phyloP scores from a whole-genome alignment of 352 stramenopile genomes.

The Thraustotheca clavata region DNA sequence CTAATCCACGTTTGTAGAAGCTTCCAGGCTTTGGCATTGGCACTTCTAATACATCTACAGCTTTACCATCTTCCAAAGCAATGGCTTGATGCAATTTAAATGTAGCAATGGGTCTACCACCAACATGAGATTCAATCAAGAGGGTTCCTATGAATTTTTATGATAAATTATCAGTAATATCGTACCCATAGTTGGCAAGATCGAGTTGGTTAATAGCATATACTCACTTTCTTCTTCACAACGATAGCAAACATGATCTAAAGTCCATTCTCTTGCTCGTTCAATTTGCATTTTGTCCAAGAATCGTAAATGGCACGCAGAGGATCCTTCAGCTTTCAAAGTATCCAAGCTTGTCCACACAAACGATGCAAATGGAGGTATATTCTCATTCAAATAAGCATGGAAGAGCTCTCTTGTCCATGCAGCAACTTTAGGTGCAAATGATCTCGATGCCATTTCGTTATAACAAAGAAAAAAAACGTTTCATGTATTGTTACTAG shows the following conservation, averaged over 20 bases:
- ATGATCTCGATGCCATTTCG: neutral
- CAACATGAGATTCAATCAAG: constrained; percentile 18
- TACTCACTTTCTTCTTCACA: constrained; percentile 16
- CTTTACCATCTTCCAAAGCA: neutral
- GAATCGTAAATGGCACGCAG: neutral
- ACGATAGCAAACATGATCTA: constrained; percentile 18
- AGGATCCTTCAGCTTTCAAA: neutral
- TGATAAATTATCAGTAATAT: neutral
- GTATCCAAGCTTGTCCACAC: neutral
- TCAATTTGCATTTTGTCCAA: constrained; percentile 4
- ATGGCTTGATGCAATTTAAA: constrained; percentile 17
- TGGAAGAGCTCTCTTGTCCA: constrained; percentile 13
- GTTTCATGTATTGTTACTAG: constrained; percentile 2
- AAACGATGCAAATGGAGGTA: neutral
- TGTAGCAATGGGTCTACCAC: constrained; percentile 6
- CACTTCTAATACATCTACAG: constrained; percentile 21
- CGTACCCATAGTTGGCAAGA: constrained; percentile 13
- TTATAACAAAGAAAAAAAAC: neutral
- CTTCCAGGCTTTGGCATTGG: constrained; percentile 18
- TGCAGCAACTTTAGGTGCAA: too few species aligned
- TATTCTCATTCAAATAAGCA: neutral
- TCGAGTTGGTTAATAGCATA: constrained; percentile 4
- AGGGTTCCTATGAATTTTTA: constrained; percentile 1
- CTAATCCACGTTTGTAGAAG: constrained; percentile 19
- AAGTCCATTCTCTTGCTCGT: neutral